Evolutionary conservation across 495 filamentous ascomycete genomes (phyloP).

Genomic region (Penicillium crystallinum): DNA sequence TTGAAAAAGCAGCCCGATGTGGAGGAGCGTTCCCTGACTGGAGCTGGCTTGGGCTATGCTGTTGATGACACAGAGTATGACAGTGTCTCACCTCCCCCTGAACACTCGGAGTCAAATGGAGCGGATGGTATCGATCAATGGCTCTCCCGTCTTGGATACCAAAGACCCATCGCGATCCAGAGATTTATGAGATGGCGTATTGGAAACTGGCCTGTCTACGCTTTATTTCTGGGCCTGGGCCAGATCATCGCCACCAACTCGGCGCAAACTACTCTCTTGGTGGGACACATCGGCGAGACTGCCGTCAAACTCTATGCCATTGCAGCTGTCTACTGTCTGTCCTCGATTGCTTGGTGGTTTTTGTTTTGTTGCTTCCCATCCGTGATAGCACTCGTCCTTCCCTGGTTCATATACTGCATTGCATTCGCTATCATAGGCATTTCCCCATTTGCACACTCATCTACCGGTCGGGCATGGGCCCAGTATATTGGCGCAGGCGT

Average conservation of each 20-base stretch:
- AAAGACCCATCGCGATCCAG: constrained; percentile 58
- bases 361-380: constrained; percentile 59
- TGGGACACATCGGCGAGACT: constrained; percentile 57
- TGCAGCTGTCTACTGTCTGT: constrained; percentile 57
- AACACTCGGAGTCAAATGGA: constrained; percentile 1
- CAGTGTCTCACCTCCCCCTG: background rate
- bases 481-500: constrained; percentile 43
- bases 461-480: constrained; percentile 42
- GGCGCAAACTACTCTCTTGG: constrained; percentile 66
- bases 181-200: constrained; percentile 53
- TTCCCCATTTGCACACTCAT: constrained; percentile 50
- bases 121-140: constrained; percentile 45
- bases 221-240: constrained; percentile 58
- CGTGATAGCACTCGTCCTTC: constrained; percentile 51
- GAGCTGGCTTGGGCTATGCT: background rate
- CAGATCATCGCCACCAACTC: constrained; percentile 69
- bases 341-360: constrained; percentile 62
- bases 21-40: constrained; percentile 8
- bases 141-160: constrained; percentile 64
- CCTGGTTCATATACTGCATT: constrained; percentile 60
- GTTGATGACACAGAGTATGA: background rate
- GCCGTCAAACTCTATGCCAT: constrained; percentile 62
- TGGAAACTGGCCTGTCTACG: constrained; percentile 68
- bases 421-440: constrained; percentile 63
- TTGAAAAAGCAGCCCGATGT: constrained; percentile 36